Evolutionary conservation across 495 filamentous ascomycete species (phyloP).

Genomic region (Rhypophila decipiens): DNA sequence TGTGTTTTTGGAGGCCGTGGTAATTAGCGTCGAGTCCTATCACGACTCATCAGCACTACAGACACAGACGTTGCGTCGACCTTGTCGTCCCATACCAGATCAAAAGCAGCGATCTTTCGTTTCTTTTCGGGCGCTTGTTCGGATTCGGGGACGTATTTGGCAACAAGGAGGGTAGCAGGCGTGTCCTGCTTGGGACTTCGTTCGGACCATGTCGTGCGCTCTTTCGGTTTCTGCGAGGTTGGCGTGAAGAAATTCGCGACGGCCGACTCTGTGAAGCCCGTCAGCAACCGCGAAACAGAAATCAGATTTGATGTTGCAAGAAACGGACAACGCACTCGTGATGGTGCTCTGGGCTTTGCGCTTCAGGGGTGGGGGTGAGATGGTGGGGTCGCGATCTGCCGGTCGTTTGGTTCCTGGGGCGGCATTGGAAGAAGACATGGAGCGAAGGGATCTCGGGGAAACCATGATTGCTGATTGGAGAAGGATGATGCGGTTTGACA

Average conservation of each 20-base stretch:
- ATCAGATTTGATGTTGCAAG: not conserved
- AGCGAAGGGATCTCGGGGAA: not conserved
- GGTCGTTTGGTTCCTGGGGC: conserved; percentile 13
- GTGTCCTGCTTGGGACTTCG: conserved; percentile 37
- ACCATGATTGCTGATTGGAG: too few species aligned
- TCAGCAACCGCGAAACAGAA: not conserved
- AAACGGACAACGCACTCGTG: conserved; percentile 48
- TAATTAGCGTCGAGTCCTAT: conserved; percentile 83
- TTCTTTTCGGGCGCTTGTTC: conserved; percentile 25
- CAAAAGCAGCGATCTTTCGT: conserved; percentile 78
- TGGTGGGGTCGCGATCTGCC: conserved; percentile 19
- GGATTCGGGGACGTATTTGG: conserved; percentile 50
- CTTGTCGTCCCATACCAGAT: conserved; percentile 57
- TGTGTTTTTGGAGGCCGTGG: conserved; percentile 70
- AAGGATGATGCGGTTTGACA: too few species aligned
- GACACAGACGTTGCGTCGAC: not conserved
- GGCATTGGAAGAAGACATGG: not conserved
- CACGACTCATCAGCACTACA: conserved; percentile 4
- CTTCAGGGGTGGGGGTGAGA: conserved; percentile 55
- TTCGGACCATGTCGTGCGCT: conserved; percentile 69
- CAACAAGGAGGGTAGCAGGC: conserved; percentile 62
- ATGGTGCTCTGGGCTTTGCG: conserved; percentile 64
- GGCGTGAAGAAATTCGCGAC: conserved; percentile 88
- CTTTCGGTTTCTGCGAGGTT: conserved; percentile 74
- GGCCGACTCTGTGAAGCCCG: conserved; percentile 47